Percentiles rank a stretch among this genome's conserved stretches.
These are phyloP conservation scores for Coemansia guatemalensis DNA, from an alignment of 192 early-diverging fungal genomes.

Conservation along the genomic window DNA sequence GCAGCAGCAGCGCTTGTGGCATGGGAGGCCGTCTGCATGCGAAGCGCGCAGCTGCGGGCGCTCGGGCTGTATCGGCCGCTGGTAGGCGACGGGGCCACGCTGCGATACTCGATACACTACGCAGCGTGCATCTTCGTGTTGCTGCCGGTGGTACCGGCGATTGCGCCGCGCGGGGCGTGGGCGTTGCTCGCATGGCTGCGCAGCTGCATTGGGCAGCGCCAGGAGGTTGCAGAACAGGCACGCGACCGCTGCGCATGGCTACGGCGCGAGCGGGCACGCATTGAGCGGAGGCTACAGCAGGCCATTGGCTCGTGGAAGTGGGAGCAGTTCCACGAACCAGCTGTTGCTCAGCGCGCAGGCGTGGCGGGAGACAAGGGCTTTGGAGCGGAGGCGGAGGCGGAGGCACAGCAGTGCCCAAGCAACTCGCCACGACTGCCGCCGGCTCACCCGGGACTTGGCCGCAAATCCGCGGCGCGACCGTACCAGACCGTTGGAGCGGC, in stretches of 20 bases:
- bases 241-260: conserved; percentile 19
- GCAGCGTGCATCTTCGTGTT: conserved; percentile 30
- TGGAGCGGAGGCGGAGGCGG: background rate
- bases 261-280: conserved; percentile 22
- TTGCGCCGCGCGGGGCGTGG: conserved; percentile 49
- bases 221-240: conserved; percentile 24
- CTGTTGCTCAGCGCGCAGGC: conserved; percentile 14
- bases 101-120: conserved; percentile 39
- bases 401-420: conserved; percentile 6
- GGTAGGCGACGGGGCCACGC: conserved; percentile 26
- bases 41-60: conserved; percentile 14
- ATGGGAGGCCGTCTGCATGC: conserved; percentile 28
- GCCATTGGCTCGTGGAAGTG: conserved; percentile 51
- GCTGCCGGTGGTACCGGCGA: conserved; percentile 34
- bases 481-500: conserved; percentile 14
- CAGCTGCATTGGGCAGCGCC: conserved; percentile 36
- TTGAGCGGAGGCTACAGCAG: conserved; percentile 29
- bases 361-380: conserved; percentile 1
- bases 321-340: conserved; percentile 19
- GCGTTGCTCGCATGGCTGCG: conserved; percentile 46
- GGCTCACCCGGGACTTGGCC: conserved; percentile 26
- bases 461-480: conserved; percentile 7
- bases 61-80: conserved; percentile 32
- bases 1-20: conserved; percentile 5
- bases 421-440: conserved; percentile 26